Evolutionary conservation across 768 basidiomycete genomes (phyloP).

Genomic region (Crepidotus variabilis): DNA sequence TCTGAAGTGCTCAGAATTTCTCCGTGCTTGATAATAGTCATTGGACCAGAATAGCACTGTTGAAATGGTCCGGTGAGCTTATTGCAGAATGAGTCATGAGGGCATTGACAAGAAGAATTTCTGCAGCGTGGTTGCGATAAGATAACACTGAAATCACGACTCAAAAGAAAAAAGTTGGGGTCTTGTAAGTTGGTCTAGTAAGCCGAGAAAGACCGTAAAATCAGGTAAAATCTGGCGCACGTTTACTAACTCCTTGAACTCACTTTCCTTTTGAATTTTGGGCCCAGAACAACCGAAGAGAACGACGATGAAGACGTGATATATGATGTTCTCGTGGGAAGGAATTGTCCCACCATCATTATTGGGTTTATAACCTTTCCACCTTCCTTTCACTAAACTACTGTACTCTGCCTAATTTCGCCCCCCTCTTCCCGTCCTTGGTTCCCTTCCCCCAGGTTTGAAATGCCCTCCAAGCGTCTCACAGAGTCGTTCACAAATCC

Average conservation of each 20-base stretch:
- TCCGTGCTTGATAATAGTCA: neutral
- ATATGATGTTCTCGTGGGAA: constrained; percentile 22
- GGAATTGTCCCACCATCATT: constrained; percentile 15
- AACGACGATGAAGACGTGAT: too few species aligned
- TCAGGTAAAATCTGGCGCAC: neutral
- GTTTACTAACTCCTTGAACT: too few species aligned
- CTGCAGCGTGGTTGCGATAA: neutral
- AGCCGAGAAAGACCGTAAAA: neutral
- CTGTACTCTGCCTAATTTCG: constrained; percentile 7
- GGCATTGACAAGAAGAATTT: neutral
- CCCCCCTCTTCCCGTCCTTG: constrained; percentile 16
- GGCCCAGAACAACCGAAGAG: too few species aligned
- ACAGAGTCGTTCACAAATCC: constrained; percentile 57
- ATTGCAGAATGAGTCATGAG: neutral
- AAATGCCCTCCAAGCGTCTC: constrained; percentile 18
- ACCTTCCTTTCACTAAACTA: constrained; percentile 4
- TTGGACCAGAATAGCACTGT: neutral
- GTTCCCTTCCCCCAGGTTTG: constrained; percentile 19
- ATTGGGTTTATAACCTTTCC: neutral
- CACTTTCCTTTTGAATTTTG: too few species aligned
- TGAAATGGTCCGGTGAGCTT: neutral
- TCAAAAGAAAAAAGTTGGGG: neutral
- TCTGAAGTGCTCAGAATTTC: neutral
- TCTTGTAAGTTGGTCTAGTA: neutral
- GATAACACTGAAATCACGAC: neutral